Percentiles rank a stretch among this genome's conserved stretches.
These are phyloP conservation scores for Eimeria maxima DNA, from an alignment of 169 alveolate genomes.

Conservation along the genomic window DNA sequence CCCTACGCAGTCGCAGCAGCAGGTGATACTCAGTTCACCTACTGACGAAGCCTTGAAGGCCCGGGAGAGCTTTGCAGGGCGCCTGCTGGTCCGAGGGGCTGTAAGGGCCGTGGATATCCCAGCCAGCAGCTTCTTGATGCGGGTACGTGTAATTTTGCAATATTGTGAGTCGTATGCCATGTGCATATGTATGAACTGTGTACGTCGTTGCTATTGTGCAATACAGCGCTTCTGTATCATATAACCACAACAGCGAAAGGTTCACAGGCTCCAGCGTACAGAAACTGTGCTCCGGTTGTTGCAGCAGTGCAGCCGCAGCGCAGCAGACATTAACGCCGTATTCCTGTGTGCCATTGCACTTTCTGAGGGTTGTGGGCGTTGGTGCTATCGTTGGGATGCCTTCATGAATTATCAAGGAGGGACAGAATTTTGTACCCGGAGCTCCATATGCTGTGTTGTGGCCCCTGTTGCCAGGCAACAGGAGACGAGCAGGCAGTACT, in stretches of 20 bases:
- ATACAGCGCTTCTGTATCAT: background rate
- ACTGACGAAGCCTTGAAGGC: slow-evolving; percentile 39
- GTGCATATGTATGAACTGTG: too few relatives aligned
- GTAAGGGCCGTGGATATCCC: slow-evolving; percentile 32
- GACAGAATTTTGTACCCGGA: background rate
- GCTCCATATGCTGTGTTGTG: background rate
- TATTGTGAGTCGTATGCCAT: background rate
- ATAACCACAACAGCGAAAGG: background rate
- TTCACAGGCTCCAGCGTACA: background rate
- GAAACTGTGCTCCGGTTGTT: background rate
- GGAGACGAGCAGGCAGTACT: slow-evolving; percentile 10
- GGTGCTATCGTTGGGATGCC: background rate
- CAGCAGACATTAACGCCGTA: background rate
- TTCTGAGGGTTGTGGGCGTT: background rate
- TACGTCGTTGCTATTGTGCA: background rate
- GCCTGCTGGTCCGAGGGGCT: slow-evolving; percentile 15
- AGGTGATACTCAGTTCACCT: background rate
- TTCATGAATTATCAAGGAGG: background rate
- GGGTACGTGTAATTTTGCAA: background rate
- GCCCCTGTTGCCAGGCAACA: background rate
- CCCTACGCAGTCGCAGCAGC: background rate
- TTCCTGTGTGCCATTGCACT: background rate
- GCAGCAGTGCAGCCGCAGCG: background rate
- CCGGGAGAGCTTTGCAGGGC: slow-evolving; percentile 40
- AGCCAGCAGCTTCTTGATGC: slow-evolving; percentile 53